These are phyloP conservation scores for Aspergillus hancockii DNA, from an alignment of 495 filamentous ascomycete genomes.

Conservation along the genomic window DNA sequence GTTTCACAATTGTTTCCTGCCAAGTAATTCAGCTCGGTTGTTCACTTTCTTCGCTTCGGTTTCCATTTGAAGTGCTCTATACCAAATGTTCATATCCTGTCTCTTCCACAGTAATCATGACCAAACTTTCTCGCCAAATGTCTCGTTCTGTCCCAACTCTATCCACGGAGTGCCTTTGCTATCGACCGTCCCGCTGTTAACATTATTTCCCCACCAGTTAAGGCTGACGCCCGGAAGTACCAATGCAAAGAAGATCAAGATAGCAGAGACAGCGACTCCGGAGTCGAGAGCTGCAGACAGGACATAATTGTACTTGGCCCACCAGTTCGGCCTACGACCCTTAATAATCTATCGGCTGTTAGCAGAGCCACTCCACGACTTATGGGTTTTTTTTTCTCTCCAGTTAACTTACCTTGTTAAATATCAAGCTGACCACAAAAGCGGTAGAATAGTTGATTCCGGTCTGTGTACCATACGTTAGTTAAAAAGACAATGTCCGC, in stretches of 20 bases:
- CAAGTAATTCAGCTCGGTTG: too few species aligned
- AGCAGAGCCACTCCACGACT: not conserved
- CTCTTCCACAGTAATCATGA: constrained; percentile 3
- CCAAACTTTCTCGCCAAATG: constrained; percentile 22
- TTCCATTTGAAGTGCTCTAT: too few species aligned
- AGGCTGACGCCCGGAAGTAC: constrained; percentile 69
- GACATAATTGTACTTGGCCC: constrained; percentile 89
- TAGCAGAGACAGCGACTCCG: constrained; percentile 73
- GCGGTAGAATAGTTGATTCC: constrained; percentile 79
- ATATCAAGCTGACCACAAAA: constrained; percentile 77
- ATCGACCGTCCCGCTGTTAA: constrained; percentile 49
- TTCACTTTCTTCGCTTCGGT: too few species aligned
- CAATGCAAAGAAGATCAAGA: constrained; percentile 81
- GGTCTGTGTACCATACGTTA: constrained; percentile 36
- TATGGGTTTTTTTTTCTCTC: not conserved
- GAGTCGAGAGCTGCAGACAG: constrained; percentile 81
- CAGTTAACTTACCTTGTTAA: constrained; percentile 60
- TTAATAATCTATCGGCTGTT: constrained; percentile 43
- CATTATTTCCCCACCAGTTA: constrained; percentile 73
- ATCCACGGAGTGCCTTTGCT: constrained; percentile 21
- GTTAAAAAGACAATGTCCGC: not conserved
- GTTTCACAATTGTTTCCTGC: too few species aligned
- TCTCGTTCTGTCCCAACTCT: constrained; percentile 14
- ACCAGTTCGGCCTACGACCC: constrained; percentile 68
- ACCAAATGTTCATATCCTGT: not conserved